Percentiles rank a stretch among this genome's conserved stretches.
Evolutionary conservation across 495 filamentous ascomycete species (phyloP).

Genomic region (Apodospora peruviana): DNA sequence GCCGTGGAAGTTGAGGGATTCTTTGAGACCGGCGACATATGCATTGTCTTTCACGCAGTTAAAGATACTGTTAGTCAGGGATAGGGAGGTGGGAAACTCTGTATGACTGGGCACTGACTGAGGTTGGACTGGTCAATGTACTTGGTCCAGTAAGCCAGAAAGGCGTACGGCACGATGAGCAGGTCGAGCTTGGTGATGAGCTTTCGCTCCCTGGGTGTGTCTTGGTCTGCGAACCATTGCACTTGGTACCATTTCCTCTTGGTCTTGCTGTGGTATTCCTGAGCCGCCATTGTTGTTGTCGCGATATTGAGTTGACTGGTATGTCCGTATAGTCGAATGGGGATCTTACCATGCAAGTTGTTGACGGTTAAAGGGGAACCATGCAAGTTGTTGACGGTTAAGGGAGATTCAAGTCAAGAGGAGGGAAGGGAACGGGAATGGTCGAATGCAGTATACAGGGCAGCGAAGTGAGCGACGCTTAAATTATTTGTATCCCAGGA

Average conservation of each 20-base stretch:
- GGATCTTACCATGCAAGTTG: no score
- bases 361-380: no score
- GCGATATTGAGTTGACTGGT: no score
- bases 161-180: slow-evolving; percentile 29
- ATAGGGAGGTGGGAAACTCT: neutral
- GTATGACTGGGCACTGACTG: slow-evolving; percentile 7
- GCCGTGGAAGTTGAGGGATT: slow-evolving; percentile 35
- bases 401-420: no score
- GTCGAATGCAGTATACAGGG: no score
- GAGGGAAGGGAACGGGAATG: no score
- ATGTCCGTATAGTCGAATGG: no score
- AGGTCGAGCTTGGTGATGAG: slow-evolving; percentile 43
- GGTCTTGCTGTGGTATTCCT: neutral
- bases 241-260: slow-evolving; percentile 8
- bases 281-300: no score
- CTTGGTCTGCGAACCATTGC: slow-evolving; percentile 1
- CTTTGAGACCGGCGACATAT: slow-evolving; percentile 33
- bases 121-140: slow-evolving; percentile 38
- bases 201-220: slow-evolving; percentile 22
- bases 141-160: slow-evolving; percentile 44
- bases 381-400: no score
- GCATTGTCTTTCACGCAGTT: slow-evolving; percentile 31
- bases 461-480: no score
- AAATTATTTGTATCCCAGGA: no score
- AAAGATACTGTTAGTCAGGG: neutral